These are phyloP conservation scores for Calonectria hawksworthii DNA, from an alignment of 2,329 filamentous ascomycete species.

Conservation along the genomic window DNA sequence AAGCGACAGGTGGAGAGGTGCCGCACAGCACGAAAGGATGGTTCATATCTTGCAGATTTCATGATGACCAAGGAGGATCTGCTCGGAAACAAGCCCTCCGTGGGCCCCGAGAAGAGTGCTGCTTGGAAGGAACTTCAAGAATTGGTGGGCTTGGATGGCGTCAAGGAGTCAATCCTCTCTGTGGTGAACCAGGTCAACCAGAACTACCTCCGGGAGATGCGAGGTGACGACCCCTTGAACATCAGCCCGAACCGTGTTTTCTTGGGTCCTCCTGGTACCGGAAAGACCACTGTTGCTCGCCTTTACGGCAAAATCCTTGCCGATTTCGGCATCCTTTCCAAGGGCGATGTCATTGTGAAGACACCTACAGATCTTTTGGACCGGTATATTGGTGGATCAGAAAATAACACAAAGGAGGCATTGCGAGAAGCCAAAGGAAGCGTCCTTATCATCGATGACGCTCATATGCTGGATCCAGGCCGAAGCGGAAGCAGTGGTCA, in stretches of 20 bases:
- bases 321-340: slow-evolving; percentile 71
- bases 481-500: slow-evolving; percentile 43
- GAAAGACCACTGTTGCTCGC: slow-evolving; percentile 81
- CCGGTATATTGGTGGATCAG: slow-evolving; percentile 72
- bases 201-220: slow-evolving; percentile 76
- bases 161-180: slow-evolving; percentile 66
- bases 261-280: slow-evolving; percentile 78
- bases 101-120: slow-evolving; percentile 62
- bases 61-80: slow-evolving; percentile 72
- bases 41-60: slow-evolving; percentile 44
- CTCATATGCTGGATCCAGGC: slow-evolving; percentile 73
- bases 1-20: slow-evolving; percentile 73
- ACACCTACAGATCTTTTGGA: slow-evolving; percentile 82
- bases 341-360: slow-evolving; percentile 72
- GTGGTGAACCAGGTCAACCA: slow-evolving; percentile 67
- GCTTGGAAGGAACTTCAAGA: slow-evolving; percentile 72
- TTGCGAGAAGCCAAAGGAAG: slow-evolving; percentile 76
- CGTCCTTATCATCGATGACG: slow-evolving; percentile 83
- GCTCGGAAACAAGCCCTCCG: slow-evolving; percentile 74
- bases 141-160: slow-evolving; percentile 69
- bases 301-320: slow-evolving; percentile 77
- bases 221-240: slow-evolving; percentile 69
- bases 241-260: slow-evolving; percentile 78
- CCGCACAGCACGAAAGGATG: slow-evolving; percentile 48
- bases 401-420: slow-evolving; percentile 79